Evolutionary conservation across 441 rosid species (phyloP), one percentile per base, ranked within the genome.

Genomic region (Omphalea diandra): DNA sequence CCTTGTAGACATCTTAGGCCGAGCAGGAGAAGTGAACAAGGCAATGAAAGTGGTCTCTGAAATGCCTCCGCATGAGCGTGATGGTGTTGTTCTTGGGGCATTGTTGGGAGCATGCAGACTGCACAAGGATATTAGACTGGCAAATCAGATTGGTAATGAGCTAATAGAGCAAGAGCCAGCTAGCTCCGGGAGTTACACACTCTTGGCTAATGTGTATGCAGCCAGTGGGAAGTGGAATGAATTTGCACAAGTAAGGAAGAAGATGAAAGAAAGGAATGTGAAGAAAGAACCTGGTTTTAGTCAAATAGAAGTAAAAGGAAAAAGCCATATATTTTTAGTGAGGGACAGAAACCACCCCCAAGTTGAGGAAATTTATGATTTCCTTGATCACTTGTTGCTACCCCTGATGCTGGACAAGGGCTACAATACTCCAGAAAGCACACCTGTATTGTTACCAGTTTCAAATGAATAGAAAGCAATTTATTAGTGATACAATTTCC

Each of bases 1-100:
- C 72, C 80, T 79, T 24, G 85, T 77, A 55, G 85, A 79, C 75
- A 77, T 79, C 60, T 74, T 83, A 11, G 81, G 83, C 27, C 74
- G 84, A 36, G 83, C 82, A 15, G 82, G 83, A 29, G 67, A 67
- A 62, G 60, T 79, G 52, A 63, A 71, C 26, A 73, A 72, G 76
- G 82, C 85, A 2, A 56, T 77, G 77, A 74, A 68, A 43, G 63
- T 68, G 27, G 55, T 68, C 5, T 41, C 64, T 31, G 64, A 56
- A 56, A 68, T 68, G 72, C 83, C 84, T 63, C 65, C 57, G n/a
- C 24, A 40, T 5, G 64, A 81, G 63, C 18, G 68, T 18, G 81
- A 81, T 71, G 77, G 69, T 33, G 78, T 78, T 14, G 79, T 83
- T 63, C 71, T 79, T 52, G 87, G 84, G 36, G 80, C 84, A 59